These are phyloP conservation scores for Murraya koenigii DNA, from an alignment of 345 rosid genomes.

Conservation along the genomic window DNA sequence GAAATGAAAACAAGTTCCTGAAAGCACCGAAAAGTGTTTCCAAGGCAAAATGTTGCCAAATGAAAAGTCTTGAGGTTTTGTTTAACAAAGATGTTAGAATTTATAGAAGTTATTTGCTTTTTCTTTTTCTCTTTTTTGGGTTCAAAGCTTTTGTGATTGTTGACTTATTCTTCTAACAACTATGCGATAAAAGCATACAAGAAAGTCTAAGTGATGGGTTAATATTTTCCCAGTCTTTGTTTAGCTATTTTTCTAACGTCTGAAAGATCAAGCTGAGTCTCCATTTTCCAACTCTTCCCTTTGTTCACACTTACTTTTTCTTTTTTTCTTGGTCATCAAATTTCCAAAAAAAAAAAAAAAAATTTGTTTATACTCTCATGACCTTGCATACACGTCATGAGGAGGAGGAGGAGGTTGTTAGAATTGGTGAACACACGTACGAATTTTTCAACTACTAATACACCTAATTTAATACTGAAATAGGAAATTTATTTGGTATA, in stretches of 20 bases:
- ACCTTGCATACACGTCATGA: not conserved
- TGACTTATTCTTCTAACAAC: not conserved
- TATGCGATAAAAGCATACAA: not conserved
- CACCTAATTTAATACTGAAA: not conserved
- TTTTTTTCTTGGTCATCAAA: not conserved
- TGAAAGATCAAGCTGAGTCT: not conserved
- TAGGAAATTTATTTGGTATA: not conserved
- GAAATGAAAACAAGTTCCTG: not conserved
- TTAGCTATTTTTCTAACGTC: not conserved
- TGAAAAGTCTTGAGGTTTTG: not conserved
- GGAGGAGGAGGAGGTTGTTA: not conserved
- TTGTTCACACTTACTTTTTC: not conserved
- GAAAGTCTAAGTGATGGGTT: not conserved
- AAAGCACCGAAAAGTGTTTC: not conserved
- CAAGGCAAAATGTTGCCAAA: not conserved
- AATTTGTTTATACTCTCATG: not conserved
- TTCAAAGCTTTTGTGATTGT: not conserved
- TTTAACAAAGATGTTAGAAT: not conserved
- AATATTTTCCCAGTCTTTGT: not conserved
- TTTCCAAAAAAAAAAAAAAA: not conserved
- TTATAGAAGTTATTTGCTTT: not conserved
- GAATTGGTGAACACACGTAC: not conserved
- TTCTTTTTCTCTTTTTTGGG: not conserved
- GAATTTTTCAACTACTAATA: not conserved
- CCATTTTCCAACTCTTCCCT: not conserved